Evolutionary conservation across 306 rosid species (phyloP).

Genomic region (Dalbergia oliveri): DNA sequence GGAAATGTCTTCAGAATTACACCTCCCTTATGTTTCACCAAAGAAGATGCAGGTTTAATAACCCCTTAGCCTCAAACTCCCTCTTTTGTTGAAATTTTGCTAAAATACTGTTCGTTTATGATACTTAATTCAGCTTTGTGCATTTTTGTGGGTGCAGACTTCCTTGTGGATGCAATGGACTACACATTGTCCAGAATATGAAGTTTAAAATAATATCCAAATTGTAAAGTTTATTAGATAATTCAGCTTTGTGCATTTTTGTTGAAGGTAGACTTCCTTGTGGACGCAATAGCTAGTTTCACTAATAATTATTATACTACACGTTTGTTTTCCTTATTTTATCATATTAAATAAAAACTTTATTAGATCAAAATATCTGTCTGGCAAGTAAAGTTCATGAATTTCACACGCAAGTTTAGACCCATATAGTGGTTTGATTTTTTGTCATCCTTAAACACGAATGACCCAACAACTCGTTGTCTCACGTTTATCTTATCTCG

Average conservation of each 20-base stretch:
- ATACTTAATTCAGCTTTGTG: conserved; percentile 4
- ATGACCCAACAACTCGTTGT: conserved; percentile 76
- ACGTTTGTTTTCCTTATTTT: neutral
- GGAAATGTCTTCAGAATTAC: conserved; percentile 95
- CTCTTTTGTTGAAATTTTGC: neutral
- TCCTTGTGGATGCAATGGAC: too few species aligned
- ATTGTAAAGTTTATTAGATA: too few species aligned
- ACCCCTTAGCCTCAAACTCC: conserved; percentile 13
- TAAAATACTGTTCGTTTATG: neutral
- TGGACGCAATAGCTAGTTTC: too few species aligned
- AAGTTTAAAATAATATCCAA: too few species aligned
- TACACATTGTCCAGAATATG: too few species aligned
- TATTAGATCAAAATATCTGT: conserved; percentile 35
- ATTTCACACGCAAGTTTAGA: conserved; percentile 37
- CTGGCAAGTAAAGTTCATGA: conserved; percentile 38
- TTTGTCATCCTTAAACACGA: conserved; percentile 38
- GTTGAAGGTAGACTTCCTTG: too few species aligned
- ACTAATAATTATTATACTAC: too few species aligned
- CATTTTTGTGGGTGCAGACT: too few species aligned
- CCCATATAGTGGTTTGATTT: conserved; percentile 20
- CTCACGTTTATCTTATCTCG: conserved; percentile 49
- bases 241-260: too few species aligned
- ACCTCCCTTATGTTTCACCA: conserved; percentile 91
- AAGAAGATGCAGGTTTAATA: conserved; percentile 85
- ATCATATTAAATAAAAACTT: conserved; percentile 27